Conservation (phyloP, 495 filamentous ascomycete genomes). For the Lasiosphaeria ovina region DNA sequence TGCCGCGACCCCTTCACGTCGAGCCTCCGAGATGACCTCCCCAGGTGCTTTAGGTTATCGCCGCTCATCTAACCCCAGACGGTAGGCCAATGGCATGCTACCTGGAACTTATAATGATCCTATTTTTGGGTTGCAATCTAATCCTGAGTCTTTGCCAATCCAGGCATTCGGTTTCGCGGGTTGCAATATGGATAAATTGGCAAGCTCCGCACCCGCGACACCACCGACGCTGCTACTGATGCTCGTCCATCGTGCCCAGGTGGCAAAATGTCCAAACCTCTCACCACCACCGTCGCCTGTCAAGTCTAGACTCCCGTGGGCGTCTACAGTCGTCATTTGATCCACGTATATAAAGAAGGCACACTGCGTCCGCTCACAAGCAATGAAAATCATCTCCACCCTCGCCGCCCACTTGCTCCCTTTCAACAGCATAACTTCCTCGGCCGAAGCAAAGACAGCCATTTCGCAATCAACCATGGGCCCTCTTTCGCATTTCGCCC, state of each 20-base stretch:
- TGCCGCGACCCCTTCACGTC: background rate
- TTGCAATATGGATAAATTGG: constrained; percentile 37
- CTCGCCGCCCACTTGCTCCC: background rate
- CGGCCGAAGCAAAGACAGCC: background rate
- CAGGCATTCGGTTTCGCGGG: constrained; percentile 35
- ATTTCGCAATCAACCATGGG: constrained; percentile 26
- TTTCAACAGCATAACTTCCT: background rate
- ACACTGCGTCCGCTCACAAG: background rate
- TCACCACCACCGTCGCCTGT: constrained; percentile 8
- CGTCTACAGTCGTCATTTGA: background rate
- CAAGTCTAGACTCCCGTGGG: background rate
- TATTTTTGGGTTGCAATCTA: constrained; percentile 26
- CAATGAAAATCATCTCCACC: constrained; percentile 6
- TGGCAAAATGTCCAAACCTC: constrained; percentile 2
- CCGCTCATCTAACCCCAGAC: constrained; percentile 1
- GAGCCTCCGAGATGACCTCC: too few species aligned
- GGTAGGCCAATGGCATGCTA: constrained; percentile 8
- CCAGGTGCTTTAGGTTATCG: background rate
- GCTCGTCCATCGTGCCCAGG: background rate
- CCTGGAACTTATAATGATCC: constrained; percentile 11
- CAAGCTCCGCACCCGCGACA: constrained; percentile 26
- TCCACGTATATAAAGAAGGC: background rate
- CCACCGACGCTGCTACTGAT: constrained; percentile 8
- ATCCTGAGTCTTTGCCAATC: constrained; percentile 28
- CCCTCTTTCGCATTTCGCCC: constrained; percentile 20